Evolutionary conservation across 1,139 yeast species (phyloP).

Genomic region (Geotrichum bryndzae): DNA sequence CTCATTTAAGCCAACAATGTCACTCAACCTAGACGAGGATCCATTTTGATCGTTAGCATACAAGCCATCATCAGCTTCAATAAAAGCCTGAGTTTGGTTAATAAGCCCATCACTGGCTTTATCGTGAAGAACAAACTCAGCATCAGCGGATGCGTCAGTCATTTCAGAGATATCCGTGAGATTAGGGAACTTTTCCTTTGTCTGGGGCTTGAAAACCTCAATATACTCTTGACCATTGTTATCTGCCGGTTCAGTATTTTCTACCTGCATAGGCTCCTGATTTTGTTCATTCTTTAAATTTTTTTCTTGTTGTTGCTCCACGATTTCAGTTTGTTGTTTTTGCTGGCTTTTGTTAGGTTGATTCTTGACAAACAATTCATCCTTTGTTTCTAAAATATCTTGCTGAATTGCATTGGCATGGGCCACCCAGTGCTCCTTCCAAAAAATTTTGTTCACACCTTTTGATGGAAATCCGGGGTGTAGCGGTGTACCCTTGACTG

Average conservation of each 20-base stretch:
- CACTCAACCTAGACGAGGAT: background rate
- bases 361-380: background rate
- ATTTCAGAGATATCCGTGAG: background rate
- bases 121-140: background rate
- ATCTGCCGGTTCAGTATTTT: background rate
- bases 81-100: background rate
- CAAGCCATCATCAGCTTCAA: background rate
- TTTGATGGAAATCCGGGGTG: background rate
- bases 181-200: background rate
- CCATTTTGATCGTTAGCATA: background rate
- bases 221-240: background rate
- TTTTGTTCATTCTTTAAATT: background rate
- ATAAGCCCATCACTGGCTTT: background rate
- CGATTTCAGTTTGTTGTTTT: background rate
- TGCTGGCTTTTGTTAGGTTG: background rate
- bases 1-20: background rate
- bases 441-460: background rate
- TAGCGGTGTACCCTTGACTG: constrained; percentile 5
- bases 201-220: background rate
- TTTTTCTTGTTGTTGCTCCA: background rate
- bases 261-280: background rate
- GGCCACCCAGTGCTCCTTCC: background rate
- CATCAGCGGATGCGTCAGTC: background rate
- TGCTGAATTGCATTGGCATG: background rate
- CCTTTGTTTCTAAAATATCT: background rate